These are phyloP conservation scores for Urtica urens DNA, from an alignment of 306 rosid genomes.

Conservation along the genomic window DNA sequence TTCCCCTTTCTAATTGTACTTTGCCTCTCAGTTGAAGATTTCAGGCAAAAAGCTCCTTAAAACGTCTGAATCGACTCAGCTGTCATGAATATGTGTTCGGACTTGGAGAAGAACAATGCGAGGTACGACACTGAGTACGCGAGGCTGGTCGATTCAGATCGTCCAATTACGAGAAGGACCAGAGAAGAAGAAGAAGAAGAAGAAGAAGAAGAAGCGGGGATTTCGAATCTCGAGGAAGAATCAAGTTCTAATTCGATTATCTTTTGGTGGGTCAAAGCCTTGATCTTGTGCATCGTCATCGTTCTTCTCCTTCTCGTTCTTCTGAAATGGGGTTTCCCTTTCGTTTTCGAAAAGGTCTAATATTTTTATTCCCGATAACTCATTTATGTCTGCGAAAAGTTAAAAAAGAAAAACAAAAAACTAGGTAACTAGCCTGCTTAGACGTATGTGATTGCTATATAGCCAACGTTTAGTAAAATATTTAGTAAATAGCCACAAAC, in stretches of 20 bases:
- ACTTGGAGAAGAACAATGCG: slow-evolving; percentile 39
- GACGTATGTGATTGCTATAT: too few relatives aligned
- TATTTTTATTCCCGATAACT: slow-evolving; percentile 13
- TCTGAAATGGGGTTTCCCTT: slow-evolving; percentile 78
- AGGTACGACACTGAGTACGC: slow-evolving; percentile 65
- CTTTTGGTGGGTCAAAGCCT: slow-evolving; percentile 67
- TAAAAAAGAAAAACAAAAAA: too few relatives aligned
- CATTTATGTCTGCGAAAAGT: slow-evolving; percentile 2
- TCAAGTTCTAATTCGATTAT: slow-evolving; percentile 27
- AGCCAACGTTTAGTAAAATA: too few relatives aligned
- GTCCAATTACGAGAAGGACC: too few relatives aligned
- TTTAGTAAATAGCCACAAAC: too few relatives aligned
- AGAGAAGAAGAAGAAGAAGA: too few relatives aligned
- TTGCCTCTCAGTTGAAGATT: too few relatives aligned
- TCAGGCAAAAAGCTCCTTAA: too few relatives aligned
- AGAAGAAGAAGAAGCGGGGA: slow-evolving; percentile 34
- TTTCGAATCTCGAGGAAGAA: slow-evolving; percentile 44
- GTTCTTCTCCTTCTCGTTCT: slow-evolving; percentile 28
- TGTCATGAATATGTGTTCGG: slow-evolving; percentile 49
- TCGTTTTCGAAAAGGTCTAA: slow-evolving; percentile 75
- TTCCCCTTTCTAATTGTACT: too few relatives aligned
- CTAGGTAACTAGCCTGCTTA: too few relatives aligned
- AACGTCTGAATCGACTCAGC: background rate
- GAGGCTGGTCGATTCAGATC: slow-evolving; percentile 66
- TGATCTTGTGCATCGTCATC: slow-evolving; percentile 36